A percentile compares a stretch with the other conserved stretches of the same genome.
phyloP scores from a whole-genome alignment of 176 grass and related monocot species.

The Zea mays region DNA sequence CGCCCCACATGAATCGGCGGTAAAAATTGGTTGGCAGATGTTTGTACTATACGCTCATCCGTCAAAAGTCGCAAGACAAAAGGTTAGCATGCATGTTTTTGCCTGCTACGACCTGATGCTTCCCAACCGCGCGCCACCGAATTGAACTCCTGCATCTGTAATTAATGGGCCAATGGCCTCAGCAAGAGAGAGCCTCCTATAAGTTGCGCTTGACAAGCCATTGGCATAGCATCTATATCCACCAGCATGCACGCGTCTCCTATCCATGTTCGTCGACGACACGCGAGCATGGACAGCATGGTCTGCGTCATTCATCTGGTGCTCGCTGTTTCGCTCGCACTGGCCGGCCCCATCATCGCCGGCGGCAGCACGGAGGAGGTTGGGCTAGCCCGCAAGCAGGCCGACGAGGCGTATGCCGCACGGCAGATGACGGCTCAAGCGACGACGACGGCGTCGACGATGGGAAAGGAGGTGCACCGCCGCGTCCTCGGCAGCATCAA shows the following conservation, averaged over 20 bases:
- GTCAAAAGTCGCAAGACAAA: slow-evolving; percentile 19
- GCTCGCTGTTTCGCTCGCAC: neutral
- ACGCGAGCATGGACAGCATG: slow-evolving; percentile 15
- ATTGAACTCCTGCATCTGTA: neutral
- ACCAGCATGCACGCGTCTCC: neutral
- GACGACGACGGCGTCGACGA: neutral
- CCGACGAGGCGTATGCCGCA: neutral
- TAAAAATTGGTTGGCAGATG: slow-evolving; percentile 30
- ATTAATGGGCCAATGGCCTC: too few species aligned
- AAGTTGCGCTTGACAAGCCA: neutral
- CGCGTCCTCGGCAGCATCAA: slow-evolving; percentile 6
- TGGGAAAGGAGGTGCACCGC: slow-evolving; percentile 35
- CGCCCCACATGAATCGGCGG: slow-evolving; percentile 19
- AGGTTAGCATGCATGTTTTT: too few species aligned
- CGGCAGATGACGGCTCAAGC: neutral
- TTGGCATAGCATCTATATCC: neutral
- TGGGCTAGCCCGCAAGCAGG: neutral
- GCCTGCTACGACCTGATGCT: too few species aligned
- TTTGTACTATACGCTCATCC: neutral
- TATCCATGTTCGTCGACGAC: neutral
- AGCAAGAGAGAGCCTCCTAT: neutral
- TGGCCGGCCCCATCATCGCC: neutral
- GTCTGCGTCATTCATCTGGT: neutral
- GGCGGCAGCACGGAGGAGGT: slow-evolving; percentile 1
- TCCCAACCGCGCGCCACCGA: neutral